Evolutionary conservation across 2,329 filamentous ascomycete species (phyloP), one percentile per base, ranked within the genome.

Genomic region (Coleophoma cylindrospora): DNA sequence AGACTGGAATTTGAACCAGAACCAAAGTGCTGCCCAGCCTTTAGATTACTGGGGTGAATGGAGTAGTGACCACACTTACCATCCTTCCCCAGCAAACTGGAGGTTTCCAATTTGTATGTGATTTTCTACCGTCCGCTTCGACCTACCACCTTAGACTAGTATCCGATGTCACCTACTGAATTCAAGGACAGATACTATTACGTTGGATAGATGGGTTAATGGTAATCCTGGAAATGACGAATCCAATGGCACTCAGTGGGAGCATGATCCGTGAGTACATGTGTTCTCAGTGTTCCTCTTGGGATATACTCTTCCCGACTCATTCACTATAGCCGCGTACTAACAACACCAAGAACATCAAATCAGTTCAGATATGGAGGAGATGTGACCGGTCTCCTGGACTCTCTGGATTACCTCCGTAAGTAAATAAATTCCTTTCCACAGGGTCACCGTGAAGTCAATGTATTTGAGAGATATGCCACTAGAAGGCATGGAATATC

Each of bases 361-460:
- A 85, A 78, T 49, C 80, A 84, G 61, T 76, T 85, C 66, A 77
- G 81, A 33, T 78, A 82, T 67, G 81, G 81, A 27, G 81, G 82
- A 52, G 81, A 85, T 61, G 67, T 81, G 14, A 66, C 70, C 50
- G 81, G 81, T 13, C 59, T 85, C 45, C 62, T 78, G 50, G 77
- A 84, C 57, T 79, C 77, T 15, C 67, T 85, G 53, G 81, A 86
- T 62, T 86, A 86, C 61, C 68, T 86, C 36, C 75, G 27, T 27
- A 27, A 27, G 27, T 27, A 27, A 7, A 27, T 10, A 6, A 27
- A 27, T 10, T 3, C 27, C 9, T 5, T 27, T 27, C 6, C 27
- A 8, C 9, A 6, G 9, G 7, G 9, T 6, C 27, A 27, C 9
- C 9, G 27, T 27, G 7, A 27, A 3, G 9, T 27, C 27, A 6